Conservation (phyloP, 768 basidiomycete genomes). For the Agrocybe chaxingu region DNA sequence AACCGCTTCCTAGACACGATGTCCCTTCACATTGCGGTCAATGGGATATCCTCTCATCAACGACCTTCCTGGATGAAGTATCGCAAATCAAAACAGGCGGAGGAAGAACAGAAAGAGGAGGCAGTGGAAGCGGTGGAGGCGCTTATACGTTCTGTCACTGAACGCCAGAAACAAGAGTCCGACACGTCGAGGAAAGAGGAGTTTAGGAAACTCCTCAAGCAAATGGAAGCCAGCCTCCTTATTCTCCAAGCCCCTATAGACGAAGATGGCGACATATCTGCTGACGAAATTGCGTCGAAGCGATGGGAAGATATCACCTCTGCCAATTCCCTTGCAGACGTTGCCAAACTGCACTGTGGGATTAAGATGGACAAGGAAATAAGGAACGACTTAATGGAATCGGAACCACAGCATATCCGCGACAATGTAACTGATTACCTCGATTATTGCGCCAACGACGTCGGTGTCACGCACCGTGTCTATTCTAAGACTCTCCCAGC, state of each 20-base stretch:
- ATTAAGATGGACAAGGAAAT: constrained; percentile 76
- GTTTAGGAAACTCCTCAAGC: constrained; percentile 29
- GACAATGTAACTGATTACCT: constrained; percentile 72
- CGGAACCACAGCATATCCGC: constrained; percentile 59
- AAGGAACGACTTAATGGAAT: constrained; percentile 74
- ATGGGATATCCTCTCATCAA: constrained; percentile 93
- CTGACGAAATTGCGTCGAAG: constrained; percentile 43
- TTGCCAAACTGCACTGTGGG: constrained; percentile 85
- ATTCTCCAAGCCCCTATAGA: constrained; percentile 17
- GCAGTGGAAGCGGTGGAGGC: constrained; percentile 56
- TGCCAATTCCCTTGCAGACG: constrained; percentile 87
- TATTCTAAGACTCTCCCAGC: constrained; percentile 73
- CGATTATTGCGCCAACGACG: constrained; percentile 84
- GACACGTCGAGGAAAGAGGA: constrained; percentile 45
- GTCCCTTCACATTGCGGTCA: constrained; percentile 90
- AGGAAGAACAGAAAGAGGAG: constrained; percentile 55
- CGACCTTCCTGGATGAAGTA: constrained; percentile 91
- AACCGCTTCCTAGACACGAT: constrained; percentile 93
- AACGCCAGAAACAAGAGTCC: constrained; percentile 44
- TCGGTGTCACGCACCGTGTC: constrained; percentile 79
- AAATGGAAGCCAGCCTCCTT: constrained; percentile 38
- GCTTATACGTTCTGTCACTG: constrained; percentile 38
- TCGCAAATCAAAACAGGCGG: constrained; percentile 63
- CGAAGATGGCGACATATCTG: constrained; percentile 17
- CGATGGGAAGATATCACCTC: constrained; percentile 95